phyloP scores from a whole-genome alignment of 169 alveolate genomes.

The Plasmodium knowlesi region DNA sequence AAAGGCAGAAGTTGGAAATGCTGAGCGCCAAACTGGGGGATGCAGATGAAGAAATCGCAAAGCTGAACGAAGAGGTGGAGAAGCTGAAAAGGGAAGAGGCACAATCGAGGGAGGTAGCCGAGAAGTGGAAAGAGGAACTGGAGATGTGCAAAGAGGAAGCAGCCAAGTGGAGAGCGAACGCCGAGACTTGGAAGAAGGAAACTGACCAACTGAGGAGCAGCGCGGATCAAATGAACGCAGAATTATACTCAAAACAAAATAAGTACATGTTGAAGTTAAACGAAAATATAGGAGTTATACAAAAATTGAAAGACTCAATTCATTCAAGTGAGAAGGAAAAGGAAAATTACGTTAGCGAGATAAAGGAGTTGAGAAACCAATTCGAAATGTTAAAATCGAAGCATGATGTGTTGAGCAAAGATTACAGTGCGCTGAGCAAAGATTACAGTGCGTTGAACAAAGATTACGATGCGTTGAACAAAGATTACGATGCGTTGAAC shows the following conservation, averaged over 20 bases:
- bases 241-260: slow-evolving; percentile 32
- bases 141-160: background rate
- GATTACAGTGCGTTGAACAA: too few species aligned
- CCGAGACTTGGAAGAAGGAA: background rate
- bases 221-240: slow-evolving; percentile 16
- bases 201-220: background rate
- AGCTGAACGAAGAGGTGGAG: background rate
- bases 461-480: background rate
- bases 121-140: background rate
- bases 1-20: background rate
- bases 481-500: background rate
- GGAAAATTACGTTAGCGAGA: slow-evolving; percentile 26
- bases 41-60: background rate
- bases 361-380: slow-evolving; percentile 14
- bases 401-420: slow-evolving; percentile 5
- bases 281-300: slow-evolving; percentile 28
- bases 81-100: background rate
- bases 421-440: background rate
- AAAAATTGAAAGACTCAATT: slow-evolving; percentile 28
- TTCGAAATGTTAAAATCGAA: background rate
- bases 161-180: background rate
- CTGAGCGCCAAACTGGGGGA: background rate
- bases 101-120: background rate
- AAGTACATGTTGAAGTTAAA: slow-evolving; percentile 29
- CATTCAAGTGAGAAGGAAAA: slow-evolving; percentile 20